Conservation (phyloP, 129 eudicot species). For the Erigeron canadensis region DNA sequence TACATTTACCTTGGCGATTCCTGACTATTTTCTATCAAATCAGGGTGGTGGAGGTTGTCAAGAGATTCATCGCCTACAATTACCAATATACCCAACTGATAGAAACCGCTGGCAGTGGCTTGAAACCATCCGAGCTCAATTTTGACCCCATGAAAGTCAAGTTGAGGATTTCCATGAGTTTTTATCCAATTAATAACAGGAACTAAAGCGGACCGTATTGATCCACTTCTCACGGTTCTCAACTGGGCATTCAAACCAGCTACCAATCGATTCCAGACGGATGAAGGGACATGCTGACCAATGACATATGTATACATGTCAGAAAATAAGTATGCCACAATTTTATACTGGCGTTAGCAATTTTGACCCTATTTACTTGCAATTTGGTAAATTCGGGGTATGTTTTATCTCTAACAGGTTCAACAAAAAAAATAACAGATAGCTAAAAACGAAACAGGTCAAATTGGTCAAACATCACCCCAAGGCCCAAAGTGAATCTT, state of each 20-base stretch:
- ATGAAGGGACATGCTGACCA: constrained; percentile 76
- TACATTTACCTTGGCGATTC: constrained; percentile 57
- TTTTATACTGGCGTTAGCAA: background rate
- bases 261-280: constrained; percentile 83
- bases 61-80: constrained; percentile 54
- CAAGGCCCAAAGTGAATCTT: background rate
- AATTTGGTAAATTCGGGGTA: background rate
- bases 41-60: constrained; percentile 45
- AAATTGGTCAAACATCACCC: background rate
- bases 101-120: constrained; percentile 83
- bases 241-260: constrained; percentile 83
- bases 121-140: constrained; percentile 89
- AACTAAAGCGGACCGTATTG: constrained; percentile 58
- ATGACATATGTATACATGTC: constrained; percentile 20
- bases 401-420: background rate
- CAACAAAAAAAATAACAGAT: background rate
- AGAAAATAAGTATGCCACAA: constrained; percentile 12
- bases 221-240: constrained; percentile 72
- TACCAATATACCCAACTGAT: constrained; percentile 81
- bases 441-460: constrained; percentile 1
- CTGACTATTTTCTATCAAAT: constrained; percentile 38
- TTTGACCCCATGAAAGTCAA: constrained; percentile 77
- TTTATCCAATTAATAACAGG: constrained; percentile 70
- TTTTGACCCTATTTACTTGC: background rate
- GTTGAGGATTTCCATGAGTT: constrained; percentile 82